Base-by-base conservation (phyloP, 2,329 filamentous ascomycete genomes). In the Aspergillus flavus region DNA sequence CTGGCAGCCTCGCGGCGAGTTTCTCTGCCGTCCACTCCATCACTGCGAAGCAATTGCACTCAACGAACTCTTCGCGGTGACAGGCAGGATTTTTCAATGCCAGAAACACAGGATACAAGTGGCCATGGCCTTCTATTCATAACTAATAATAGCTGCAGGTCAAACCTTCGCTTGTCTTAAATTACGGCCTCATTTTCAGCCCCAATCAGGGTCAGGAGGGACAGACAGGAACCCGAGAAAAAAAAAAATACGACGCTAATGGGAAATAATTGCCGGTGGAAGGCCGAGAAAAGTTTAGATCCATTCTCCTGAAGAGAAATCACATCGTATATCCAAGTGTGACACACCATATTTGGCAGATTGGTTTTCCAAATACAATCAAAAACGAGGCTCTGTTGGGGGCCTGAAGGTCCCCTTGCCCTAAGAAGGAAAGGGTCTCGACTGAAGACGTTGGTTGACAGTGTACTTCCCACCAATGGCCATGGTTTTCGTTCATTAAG, bases 11-110 rank as follows among this genome's bases (percentile, higher is more conserved):
- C 2, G 58, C 9, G 19, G 32, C 23, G 6, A 46, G 19, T 34
- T 60, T 60, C 36, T 60, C 58, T 21, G 21, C 30, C 1, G 52
- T 41, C 34, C 46, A 53, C 32, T 53, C 36, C 58, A 60, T 60
- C 34, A 30, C 50, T 28, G 30, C 34, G 48, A 30, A 43, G 36
- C n/a, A n/a, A 34, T 19, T 9, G 10, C 6, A 6, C 30, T 21
- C n/a, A 10, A 19, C 1, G 21, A 16, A 39, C 11, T 16, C 32
- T 41, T 23, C 52, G 14, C 21, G 52, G 32, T 39, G 32, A 41
- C 52, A 2, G 21, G 12, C 5, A 34, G n/a, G n/a, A 55, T 39
- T 39, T 55, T 55, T 46, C 12, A 39, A 55, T 23, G n/a, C 34
- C 34, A 39, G n/a, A 12, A 21, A 14, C 6, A 21, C 11, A 3